Evolutionary conservation across 2,329 filamentous ascomycete species (phyloP).

Genomic region (Trichophaea hybrida): DNA sequence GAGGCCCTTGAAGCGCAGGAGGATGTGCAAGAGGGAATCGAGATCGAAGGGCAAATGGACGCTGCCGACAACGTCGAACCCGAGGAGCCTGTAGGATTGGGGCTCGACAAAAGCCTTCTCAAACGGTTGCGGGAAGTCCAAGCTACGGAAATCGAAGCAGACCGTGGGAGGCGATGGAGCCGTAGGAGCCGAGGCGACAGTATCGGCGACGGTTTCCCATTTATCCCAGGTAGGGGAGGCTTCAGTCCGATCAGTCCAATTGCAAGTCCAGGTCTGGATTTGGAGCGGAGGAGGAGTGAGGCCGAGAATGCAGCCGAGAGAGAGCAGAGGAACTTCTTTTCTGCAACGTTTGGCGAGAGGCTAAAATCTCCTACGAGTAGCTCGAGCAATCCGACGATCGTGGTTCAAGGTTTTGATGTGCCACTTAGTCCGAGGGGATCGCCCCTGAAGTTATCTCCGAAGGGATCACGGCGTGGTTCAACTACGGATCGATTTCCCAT

Average conservation of each 20-base stretch:
- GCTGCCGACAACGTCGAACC: background rate
- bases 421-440: background rate
- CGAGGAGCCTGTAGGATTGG: background rate
- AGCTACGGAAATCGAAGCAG: background rate
- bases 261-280: background rate
- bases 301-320: background rate
- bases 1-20: constrained; percentile 23
- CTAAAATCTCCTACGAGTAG: background rate
- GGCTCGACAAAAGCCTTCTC: constrained; percentile 1
- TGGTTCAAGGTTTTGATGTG: background rate
- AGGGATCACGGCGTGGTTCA: background rate
- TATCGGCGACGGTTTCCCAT: background rate
- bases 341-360: background rate
- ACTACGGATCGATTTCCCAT: background rate
- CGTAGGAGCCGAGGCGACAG: background rate
- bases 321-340: constrained; percentile 1
- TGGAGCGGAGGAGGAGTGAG: background rate
- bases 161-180: background rate
- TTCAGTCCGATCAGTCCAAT: background rate
- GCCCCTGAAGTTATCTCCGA: background rate
- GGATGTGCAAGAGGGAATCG: constrained; percentile 16
- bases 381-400: background rate
- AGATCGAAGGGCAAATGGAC: constrained; percentile 13
- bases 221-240: background rate
- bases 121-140: constrained; percentile 2